Evolutionary conservation across 192 early-diverging fungal genomes (phyloP).

Genomic region (Entomortierella beljakovae): DNA sequence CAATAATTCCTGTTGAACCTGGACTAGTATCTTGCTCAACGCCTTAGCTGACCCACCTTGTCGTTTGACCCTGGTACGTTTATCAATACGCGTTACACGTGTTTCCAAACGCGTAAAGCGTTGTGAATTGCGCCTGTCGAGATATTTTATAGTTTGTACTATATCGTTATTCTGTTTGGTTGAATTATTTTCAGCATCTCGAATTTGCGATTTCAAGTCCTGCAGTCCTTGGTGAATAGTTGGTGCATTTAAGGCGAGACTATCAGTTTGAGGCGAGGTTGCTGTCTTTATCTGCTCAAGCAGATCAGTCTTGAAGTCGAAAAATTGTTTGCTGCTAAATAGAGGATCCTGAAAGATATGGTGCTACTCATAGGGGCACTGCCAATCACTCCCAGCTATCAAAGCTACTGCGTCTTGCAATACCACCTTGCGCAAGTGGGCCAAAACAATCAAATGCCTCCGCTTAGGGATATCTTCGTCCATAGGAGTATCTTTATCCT

Average conservation of each 20-base stretch:
- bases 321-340: not conserved
- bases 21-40: too few relatives aligned
- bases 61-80: too few relatives aligned
- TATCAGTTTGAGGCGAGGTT: not conserved
- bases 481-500: too few relatives aligned
- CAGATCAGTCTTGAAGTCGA: not conserved
- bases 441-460: not conserved
- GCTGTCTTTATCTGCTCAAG: not conserved
- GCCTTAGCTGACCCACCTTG: too few relatives aligned
- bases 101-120: too few relatives aligned
- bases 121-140: too few relatives aligned
- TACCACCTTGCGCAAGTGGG: constrained; percentile 1
- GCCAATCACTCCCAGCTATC: not conserved
- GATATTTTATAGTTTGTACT: too few relatives aligned
- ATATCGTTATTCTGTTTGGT: too few relatives aligned
- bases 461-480: not conserved
- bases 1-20: too few relatives aligned
- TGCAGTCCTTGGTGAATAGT: not conserved
- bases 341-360: not conserved
- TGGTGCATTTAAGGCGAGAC: not conserved
- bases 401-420: not conserved
- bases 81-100: too few relatives aligned
- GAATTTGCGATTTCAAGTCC: too few relatives aligned
- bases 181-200: too few relatives aligned
- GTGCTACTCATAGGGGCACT: not conserved